Conservation (phyloP, 2,329 filamentous ascomycete genomes). For the Zymoseptoria tritici region DNA sequence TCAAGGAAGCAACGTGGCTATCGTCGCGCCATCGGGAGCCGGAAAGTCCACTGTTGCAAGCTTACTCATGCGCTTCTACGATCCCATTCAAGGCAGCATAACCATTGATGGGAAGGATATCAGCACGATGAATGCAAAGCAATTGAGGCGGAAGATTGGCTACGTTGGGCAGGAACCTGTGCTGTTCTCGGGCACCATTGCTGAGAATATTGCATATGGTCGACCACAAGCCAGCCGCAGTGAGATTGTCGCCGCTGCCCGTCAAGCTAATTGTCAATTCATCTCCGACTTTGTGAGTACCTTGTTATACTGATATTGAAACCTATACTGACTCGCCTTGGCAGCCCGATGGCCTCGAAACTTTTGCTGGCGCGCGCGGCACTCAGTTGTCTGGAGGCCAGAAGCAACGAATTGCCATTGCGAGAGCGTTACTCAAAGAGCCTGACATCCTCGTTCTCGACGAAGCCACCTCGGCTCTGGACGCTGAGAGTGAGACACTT, state of each 20-base stretch:
- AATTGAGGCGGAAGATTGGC: constrained; percentile 82
- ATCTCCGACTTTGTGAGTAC: constrained; percentile 76
- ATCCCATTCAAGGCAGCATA: constrained; percentile 68
- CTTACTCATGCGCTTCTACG: constrained; percentile 86
- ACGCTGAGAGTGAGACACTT: constrained; percentile 92
- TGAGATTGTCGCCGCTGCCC: constrained; percentile 79
- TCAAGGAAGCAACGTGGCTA: constrained; percentile 87
- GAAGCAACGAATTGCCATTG: constrained; percentile 96
- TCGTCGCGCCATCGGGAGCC: constrained; percentile 91
- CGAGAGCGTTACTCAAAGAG: constrained; percentile 85
- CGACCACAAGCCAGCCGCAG: constrained; percentile 67
- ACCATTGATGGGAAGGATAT: constrained; percentile 80
- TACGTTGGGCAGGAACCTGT: constrained; percentile 95
- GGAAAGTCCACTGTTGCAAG: constrained; percentile 94
- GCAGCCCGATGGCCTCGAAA: constrained; percentile 84
- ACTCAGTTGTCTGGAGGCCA: constrained; percentile 93
- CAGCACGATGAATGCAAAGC: constrained; percentile 82
- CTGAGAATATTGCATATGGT: constrained; percentile 88
- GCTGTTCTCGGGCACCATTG: constrained; percentile 76
- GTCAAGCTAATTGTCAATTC: constrained; percentile 91
- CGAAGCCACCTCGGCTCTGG: constrained; percentile 87
- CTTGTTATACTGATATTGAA: background rate
- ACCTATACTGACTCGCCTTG: constrained; percentile 4
- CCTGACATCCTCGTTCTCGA: constrained; percentile 96
- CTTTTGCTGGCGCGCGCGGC: constrained; percentile 82